Base-by-base conservation (phyloP, 169 alveolate species). In the Ichthyophthirius multifiliis region DNA sequence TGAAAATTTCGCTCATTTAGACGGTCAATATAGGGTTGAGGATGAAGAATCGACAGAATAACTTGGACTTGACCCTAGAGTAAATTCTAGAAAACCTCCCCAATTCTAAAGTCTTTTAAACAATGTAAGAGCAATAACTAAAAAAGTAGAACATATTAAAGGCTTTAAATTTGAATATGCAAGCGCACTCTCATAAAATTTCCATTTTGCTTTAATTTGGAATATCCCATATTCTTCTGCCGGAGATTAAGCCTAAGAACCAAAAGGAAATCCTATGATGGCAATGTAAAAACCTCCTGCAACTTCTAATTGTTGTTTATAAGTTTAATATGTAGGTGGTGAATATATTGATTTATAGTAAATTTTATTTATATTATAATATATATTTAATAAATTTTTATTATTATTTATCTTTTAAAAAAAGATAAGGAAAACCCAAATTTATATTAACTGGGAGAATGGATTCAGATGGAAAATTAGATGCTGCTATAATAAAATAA, bases 111-210 rank as follows among this genome's bases (percentile, higher is more conserved):
- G 71, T 32, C 16, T 81, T 37, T 41, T 71, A 9, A 81, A 71
- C 23, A 81, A 73, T 55, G 64, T 81, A 27, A 67, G 80, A 74
- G 80, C 86, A 30, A 74, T 81, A 34, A 81, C 86, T 0, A 81
- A 74, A 43, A 79, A 81, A 55, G 81, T 81, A 20, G 86, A 81
- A 81, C 86, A 81, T 32, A 81, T 81, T 23, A 81, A 81, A 71
- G 86, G 86, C 13, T 81, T 81, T 55, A 81, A 81, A 63, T 81
- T 81, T 41, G 86, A 81, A 73, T 43, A 71, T n/a, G 48, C 76
- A 20, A 65, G 74, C 1, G 82, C 76, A 6, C 32, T 71, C 9
- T 81, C 86, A 20, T 41, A 71, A 43, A 67, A 74, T 46, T 81
- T 81, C 39, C 74, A 71, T 43, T 39, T 81, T 16, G 41, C 67